Evolutionary conservation across 495 filamentous ascomycete genomes (phyloP), one percentile per base, ranked within the genome.

Genomic region (Peziza echinospora): DNA sequence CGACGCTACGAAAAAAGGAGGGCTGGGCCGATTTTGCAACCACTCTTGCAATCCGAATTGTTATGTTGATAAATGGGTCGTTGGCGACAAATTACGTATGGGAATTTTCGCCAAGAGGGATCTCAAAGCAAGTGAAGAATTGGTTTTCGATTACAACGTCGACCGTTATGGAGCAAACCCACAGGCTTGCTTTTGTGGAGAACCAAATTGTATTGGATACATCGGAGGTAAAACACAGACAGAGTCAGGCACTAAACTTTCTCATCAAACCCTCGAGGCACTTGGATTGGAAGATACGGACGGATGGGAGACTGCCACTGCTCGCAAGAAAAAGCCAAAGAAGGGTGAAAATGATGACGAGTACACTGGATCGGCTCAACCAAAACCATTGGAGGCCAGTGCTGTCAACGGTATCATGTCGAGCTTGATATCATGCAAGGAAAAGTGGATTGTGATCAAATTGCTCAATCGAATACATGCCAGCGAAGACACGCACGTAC

Each of bases 101-200:
- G 89, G 89, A 50, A 96, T 99, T 52, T 99, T 99, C 65, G 84
- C 89, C 54, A 73, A 80, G 66, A 83, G 85, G 49, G 69, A 72
- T 56, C 81, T 99, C 54, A 73, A 77, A 53, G 75, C 80, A 1
- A 91, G 89, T 34, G 89, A 99, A 62, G 89, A 99, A 61, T 68
- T 99, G 25, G 85, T 93, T n/a, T 99, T 99, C 69, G 93, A 99
- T 67, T 99, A 99, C 71, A 99, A 99, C 53, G 89, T 99, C 46
- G 89, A 99, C 60, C 77, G 89, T 49, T 99, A 99, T 56, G 89
- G 89, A 48, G 86, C 89, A 25, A 84, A 96, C 55, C 86, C 89
- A 43, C 86, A 94, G 62, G 82, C 80, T 9, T 99, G 89, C 63
- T 96, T 94, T 60, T 99, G 89, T 63, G 85, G 76, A 47, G 89